A percentile compares a stretch with the other conserved stretches of the same genome.
These are phyloP conservation scores for Pichia pseudocactophila DNA, from an alignment of 805 yeast species.

Conservation along the genomic window DNA sequence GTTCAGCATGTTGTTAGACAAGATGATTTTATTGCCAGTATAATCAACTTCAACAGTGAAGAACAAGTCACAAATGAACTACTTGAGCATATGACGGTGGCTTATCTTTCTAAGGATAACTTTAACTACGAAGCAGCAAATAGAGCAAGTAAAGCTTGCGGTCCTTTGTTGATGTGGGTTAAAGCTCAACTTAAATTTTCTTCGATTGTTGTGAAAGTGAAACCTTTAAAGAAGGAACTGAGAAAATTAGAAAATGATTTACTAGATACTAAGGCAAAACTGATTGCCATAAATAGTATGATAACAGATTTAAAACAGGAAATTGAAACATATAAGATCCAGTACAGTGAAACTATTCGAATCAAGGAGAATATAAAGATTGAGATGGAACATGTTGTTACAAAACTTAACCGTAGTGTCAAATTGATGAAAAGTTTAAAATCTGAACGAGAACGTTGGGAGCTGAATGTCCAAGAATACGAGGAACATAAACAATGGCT, in stretches of 20 bases:
- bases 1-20: conserved; percentile 71
- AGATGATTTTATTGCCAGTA: conserved; percentile 80
- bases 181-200: conserved; percentile 80
- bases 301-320: conserved; percentile 60
- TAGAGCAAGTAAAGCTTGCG: conserved; percentile 92
- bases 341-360: conserved; percentile 66
- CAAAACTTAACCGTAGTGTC: conserved; percentile 54
- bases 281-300: conserved; percentile 75
- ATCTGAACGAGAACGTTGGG: conserved; percentile 69
- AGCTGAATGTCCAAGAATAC: conserved; percentile 44
- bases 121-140: conserved; percentile 67
- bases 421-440: conserved; percentile 54
- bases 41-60: conserved; percentile 66
- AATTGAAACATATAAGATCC: conserved; percentile 57
- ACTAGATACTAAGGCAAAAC: conserved; percentile 53
- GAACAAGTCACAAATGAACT: conserved; percentile 43
- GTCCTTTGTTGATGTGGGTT: conserved; percentile 85
- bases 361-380: conserved; percentile 67
- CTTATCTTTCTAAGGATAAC: conserved; percentile 52
- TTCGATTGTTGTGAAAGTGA: conserved; percentile 56
- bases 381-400: conserved; percentile 57
- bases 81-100: conserved; percentile 46
- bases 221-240: conserved; percentile 68
- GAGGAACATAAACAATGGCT: conserved; percentile 35
- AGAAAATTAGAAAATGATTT: conserved; percentile 49